These are phyloP conservation scores for Ammopiptanthus mongolicus DNA, from an alignment of 306 rosid genomes.

Conservation along the genomic window DNA sequence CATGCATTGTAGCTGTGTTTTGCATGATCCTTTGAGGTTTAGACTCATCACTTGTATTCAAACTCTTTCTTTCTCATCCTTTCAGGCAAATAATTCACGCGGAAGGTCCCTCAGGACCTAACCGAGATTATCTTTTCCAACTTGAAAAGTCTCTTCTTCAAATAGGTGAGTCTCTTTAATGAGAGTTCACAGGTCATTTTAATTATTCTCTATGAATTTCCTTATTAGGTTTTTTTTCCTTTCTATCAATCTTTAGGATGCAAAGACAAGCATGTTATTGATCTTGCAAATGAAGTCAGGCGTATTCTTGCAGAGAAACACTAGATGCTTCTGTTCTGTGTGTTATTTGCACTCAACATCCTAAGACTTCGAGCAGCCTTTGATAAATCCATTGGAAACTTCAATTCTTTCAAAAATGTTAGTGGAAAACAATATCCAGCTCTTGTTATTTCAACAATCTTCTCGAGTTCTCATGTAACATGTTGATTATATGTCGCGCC, in stretches of 20 bases:
- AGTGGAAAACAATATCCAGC: neutral
- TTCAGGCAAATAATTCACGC: conserved; percentile 68
- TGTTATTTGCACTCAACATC: neutral
- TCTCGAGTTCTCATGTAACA: neutral
- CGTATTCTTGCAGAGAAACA: conserved; percentile 53
- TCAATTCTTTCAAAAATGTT: conserved; percentile 11
- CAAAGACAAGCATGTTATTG: conserved; percentile 67
- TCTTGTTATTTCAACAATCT: neutral
- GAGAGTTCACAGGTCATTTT: neutral
- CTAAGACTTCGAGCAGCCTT: neutral
- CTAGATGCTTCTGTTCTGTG: conserved; percentile 29
- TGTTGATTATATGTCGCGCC: neutral
- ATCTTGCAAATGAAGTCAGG: conserved; percentile 76
- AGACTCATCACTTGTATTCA: neutral
- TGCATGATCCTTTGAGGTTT: neutral
- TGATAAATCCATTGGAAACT: conserved; percentile 5
- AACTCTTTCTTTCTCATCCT: neutral
- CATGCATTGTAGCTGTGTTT: neutral
- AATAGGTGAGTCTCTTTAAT: conserved; percentile 45
- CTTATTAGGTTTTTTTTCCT: neutral
- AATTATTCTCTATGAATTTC: neutral
- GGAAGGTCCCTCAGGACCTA: conserved; percentile 88
- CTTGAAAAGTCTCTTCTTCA: conserved; percentile 75
- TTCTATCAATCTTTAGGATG: conserved; percentile 40
- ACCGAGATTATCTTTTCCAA: conserved; percentile 78